These are phyloP conservation scores for Avena insularis DNA, from an alignment of 176 grass and related monocot genomes.

Conservation along the genomic window DNA sequence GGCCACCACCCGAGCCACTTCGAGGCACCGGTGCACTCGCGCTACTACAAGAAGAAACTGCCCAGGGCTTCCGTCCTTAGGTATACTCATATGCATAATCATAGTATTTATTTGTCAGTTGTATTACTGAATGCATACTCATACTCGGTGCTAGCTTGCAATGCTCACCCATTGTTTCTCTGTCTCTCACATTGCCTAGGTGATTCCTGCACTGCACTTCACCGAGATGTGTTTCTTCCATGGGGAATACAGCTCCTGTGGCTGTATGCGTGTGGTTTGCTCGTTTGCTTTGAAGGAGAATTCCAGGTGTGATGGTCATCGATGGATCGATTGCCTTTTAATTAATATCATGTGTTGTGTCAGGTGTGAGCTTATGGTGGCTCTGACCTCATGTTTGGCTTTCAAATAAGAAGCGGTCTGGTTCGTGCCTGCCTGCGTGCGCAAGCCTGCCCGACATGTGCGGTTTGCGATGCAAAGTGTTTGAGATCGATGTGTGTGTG, in stretches of 20 bases:
- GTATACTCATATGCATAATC: neutral
- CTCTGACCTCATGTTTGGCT: neutral
- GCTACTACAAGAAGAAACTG: conserved; percentile 18
- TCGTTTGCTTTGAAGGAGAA: neutral
- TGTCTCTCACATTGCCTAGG: neutral
- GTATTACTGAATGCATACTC: neutral
- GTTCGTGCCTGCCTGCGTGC: too few species aligned
- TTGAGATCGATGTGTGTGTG: too few species aligned
- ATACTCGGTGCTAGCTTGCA: neutral
- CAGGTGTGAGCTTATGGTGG: neutral
- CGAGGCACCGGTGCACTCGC: neutral
- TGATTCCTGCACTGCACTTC: neutral
- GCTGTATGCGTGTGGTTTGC: neutral
- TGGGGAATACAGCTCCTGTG: too few species aligned
- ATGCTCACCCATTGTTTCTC: neutral
- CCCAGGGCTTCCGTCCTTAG: neutral
- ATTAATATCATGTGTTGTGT: neutral
- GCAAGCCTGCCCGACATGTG: neutral
- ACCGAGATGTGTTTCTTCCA: neutral
- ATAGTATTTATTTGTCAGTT: neutral
- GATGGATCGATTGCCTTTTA: neutral
- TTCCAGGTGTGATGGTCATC: neutral
- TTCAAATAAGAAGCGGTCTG: conserved; percentile 3
- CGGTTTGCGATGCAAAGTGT: too few species aligned
- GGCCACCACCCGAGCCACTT: neutral